These are phyloP conservation scores for Pharus latifolius DNA, from an alignment of 176 grass and related monocot species.

Conservation along the genomic window DNA sequence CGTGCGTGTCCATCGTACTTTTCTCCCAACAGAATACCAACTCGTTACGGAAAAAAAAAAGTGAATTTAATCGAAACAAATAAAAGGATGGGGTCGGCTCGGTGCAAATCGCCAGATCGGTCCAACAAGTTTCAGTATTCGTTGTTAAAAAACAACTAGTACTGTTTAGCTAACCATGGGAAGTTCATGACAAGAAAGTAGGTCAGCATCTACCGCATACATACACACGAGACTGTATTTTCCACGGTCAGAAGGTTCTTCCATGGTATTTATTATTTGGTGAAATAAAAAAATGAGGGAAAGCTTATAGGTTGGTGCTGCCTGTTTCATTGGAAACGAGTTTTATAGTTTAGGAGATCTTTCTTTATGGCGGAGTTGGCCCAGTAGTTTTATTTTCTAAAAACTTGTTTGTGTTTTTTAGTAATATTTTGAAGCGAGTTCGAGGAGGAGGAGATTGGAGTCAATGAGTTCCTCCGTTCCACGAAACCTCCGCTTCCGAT, in stretches of 20 bases:
- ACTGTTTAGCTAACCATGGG: too few species aligned
- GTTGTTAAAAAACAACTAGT: background rate
- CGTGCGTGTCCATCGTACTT: constrained; percentile 10
- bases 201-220: constrained; percentile 1
- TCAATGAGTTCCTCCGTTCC: background rate
- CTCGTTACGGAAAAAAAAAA: constrained; percentile 17
- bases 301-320: background rate
- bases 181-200: too few species aligned
- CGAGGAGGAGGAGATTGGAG: background rate
- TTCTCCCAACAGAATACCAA: constrained; percentile 10
- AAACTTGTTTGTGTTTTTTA: background rate
- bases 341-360: too few species aligned
- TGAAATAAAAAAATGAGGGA: background rate
- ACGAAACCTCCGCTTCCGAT: constrained; percentile 32
- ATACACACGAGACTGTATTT: background rate
- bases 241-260: constrained; percentile 17
- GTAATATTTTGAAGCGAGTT: background rate
- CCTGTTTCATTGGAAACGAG: background rate
- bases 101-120: background rate
- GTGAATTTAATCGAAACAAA: background rate
- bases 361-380: background rate
- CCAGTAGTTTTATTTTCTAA: background rate
- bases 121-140: constrained; percentile 15
- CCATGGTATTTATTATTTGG: background rate
- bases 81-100: too few species aligned